Conservation (phyloP, 805 yeast genomes). For the Priceomyces melissophilus region DNA sequence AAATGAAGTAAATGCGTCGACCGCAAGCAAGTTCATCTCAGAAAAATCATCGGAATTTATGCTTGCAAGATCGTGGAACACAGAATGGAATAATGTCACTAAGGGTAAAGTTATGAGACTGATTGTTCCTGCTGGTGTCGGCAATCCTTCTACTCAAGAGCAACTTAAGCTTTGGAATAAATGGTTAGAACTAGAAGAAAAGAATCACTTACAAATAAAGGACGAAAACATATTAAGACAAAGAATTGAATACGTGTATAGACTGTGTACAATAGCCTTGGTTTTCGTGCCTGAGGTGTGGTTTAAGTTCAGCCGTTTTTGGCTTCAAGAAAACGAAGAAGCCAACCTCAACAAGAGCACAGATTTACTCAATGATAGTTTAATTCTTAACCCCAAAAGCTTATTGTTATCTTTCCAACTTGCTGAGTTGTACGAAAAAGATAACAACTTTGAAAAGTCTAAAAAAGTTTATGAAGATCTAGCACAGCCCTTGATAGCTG, state of each 20-base stretch:
- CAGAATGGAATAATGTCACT: slow-evolving; percentile 64
- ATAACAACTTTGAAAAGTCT: slow-evolving; percentile 48
- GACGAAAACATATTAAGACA: slow-evolving; percentile 43
- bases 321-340: slow-evolving; percentile 28
- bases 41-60: slow-evolving; percentile 82
- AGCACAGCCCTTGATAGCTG: slow-evolving; percentile 41
- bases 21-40: slow-evolving; percentile 80
- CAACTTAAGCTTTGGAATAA: slow-evolving; percentile 60
- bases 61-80: slow-evolving; percentile 76
- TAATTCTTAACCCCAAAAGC: slow-evolving; percentile 66
- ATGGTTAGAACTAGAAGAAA: slow-evolving; percentile 80
- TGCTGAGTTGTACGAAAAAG: slow-evolving; percentile 67
- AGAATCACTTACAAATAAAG: slow-evolving; percentile 61
- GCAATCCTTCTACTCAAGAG: slow-evolving; percentile 17
- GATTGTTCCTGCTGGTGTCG: slow-evolving; percentile 25
- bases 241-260: slow-evolving; percentile 69
- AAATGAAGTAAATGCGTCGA: slow-evolving; percentile 64
- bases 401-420: slow-evolving; percentile 61
- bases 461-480: slow-evolving; percentile 48
- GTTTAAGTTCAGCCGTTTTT: slow-evolving; percentile 56
- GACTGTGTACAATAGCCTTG: slow-evolving; percentile 60
- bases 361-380: slow-evolving; percentile 51
- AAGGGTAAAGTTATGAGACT: slow-evolving; percentile 44
- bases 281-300: slow-evolving; percentile 72
- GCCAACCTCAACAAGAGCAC: slow-evolving; percentile 40